phyloP scores from a whole-genome alignment of 306 rosid species.

The apple (Malus domestica) region ASM211411v1 NC_041794.1:23607001-23607500 shows the following conservation, averaged over 20 bases:
- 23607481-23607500: background rate
- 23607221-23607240: constrained; percentile 21
- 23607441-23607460: background rate
- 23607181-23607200: constrained; percentile 21
- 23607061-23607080: constrained; percentile 26
- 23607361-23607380: constrained; percentile 20
- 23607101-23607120: constrained; percentile 15
- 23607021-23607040: background rate
- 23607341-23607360: constrained; percentile 6
- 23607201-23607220: constrained; percentile 21
- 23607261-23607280: constrained; percentile 21
- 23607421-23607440: constrained; percentile 7
- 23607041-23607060: constrained; percentile 13
- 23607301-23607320: constrained; percentile 19
- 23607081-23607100: constrained; percentile 27
- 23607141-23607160: constrained; percentile 26
- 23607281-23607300: constrained; percentile 7
- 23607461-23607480: constrained; percentile 2
- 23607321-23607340: constrained; percentile 18
- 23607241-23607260: constrained; percentile 11
- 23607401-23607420: constrained; percentile 13
- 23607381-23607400: background rate
- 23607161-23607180: constrained; percentile 11
- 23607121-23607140: constrained; percentile 16
- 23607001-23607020: constrained; percentile 19